A percentile compares a stretch with the other conserved stretches of the same genome.
phyloP scores from a whole-genome alignment of 2,329 filamentous ascomycete species.

The Sphaerulina vaccinii region DNA sequence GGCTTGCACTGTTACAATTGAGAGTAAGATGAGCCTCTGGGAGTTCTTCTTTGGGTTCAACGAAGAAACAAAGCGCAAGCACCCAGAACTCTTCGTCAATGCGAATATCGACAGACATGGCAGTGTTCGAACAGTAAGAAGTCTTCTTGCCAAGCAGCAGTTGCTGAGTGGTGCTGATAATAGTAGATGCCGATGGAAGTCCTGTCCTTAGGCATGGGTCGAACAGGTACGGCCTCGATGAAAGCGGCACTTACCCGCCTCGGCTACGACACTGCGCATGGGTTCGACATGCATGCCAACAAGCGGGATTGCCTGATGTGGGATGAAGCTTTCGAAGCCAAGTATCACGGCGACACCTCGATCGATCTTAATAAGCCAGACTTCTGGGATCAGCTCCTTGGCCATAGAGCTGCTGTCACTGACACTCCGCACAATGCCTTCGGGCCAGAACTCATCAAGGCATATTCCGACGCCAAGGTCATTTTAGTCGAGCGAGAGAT shows the following conservation, averaged over 20 bases:
- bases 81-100: constrained; percentile 49
- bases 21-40: constrained; percentile 6
- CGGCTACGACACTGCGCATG: constrained; percentile 27
- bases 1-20: background rate
- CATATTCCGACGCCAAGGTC: constrained; percentile 32
- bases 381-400: constrained; percentile 36
- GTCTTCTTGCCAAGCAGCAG: no score
- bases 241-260: constrained; percentile 22
- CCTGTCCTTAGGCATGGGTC: constrained; percentile 25
- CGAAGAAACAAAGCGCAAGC: constrained; percentile 32
- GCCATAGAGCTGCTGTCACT: constrained; percentile 33
- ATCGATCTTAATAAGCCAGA: constrained; percentile 10
- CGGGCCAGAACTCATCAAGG: constrained; percentile 36
- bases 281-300: constrained; percentile 42
- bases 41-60: constrained; percentile 24
- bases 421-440: constrained; percentile 38
- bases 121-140: constrained; percentile 17
- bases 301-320: constrained; percentile 64
- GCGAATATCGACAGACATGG: constrained; percentile 64
- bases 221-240: constrained; percentile 30
- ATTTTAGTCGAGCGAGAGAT: constrained; percentile 30
- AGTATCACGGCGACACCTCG: constrained; percentile 31
- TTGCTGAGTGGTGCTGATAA: no score
- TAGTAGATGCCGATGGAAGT: constrained; percentile 34
- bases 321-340: constrained; percentile 63